These are phyloP conservation scores for Hydnum rufescens DNA, from an alignment of 768 basidiomycete genomes.

Conservation along the genomic window DNA sequence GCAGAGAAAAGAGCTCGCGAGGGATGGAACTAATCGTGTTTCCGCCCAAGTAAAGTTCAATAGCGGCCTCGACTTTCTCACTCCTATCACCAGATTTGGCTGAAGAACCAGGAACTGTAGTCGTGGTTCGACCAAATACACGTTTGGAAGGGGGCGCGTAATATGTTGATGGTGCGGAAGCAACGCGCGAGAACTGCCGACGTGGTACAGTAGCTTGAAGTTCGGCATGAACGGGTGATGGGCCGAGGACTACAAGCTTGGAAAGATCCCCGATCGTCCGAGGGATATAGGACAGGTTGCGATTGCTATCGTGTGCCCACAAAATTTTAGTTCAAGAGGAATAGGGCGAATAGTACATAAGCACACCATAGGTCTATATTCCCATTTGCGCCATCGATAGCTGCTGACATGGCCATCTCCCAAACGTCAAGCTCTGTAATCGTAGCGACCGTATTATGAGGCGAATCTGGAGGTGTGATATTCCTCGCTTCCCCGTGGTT, in stretches of 20 bases:
- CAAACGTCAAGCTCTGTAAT: not conserved
- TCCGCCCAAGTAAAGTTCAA: conserved; percentile 35
- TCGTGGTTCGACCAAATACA: conserved; percentile 12
- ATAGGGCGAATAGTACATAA: not conserved
- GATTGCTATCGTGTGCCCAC: conserved; percentile 3
- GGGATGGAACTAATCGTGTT: conserved; percentile 40
- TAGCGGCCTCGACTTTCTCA: conserved; percentile 19
- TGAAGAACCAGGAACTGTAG: conserved; percentile 9
- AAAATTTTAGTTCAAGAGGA: not conserved
- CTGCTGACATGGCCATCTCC: not conserved
- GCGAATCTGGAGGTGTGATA: not conserved
- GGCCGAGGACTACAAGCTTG: conserved; percentile 25
- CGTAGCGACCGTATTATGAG: not conserved
- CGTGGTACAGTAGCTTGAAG: not conserved
- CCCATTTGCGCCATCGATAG: not conserved
- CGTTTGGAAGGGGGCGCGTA: conserved; percentile 4
- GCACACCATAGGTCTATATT: not conserved
- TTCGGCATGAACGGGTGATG: not conserved
- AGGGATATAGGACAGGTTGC: conserved; percentile 33
- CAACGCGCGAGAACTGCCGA: conserved; percentile 19
- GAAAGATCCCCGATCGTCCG: conserved; percentile 25
- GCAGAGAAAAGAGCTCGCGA: conserved; percentile 32
- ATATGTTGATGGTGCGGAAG: conserved; percentile 17
- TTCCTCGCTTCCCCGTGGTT: not conserved
- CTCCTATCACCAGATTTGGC: conserved; percentile 6